phyloP scores from a whole-genome alignment of 257 asterid genomes.

The Euphrasia confusa region DNA sequence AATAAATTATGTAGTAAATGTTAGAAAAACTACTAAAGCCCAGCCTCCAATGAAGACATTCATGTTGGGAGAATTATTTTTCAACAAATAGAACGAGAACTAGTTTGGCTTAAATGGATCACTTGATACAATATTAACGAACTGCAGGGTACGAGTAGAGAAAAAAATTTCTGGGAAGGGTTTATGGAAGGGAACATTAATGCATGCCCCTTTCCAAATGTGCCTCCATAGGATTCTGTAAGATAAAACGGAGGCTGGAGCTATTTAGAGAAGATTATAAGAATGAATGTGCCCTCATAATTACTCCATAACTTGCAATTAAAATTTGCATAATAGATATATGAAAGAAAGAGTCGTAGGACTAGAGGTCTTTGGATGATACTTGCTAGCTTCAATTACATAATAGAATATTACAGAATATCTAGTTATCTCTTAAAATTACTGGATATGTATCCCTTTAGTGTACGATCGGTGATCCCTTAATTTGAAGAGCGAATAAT shows the following conservation, averaged over 20 bases:
- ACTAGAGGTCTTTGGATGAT: not conserved
- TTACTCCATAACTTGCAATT: not conserved
- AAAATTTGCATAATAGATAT: not conserved
- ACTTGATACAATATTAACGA: too few relatives aligned
- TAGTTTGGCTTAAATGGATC: too few relatives aligned
- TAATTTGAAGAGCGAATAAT: not conserved
- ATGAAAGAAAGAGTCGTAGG: not conserved
- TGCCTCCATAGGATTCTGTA: too few relatives aligned
- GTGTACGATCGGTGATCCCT: not conserved
- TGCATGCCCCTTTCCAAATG: too few relatives aligned
- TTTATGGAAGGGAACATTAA: too few relatives aligned
- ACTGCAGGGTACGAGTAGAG: too few relatives aligned
- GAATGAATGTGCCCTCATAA: not conserved
- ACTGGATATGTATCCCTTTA: not conserved
- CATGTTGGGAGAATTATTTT: too few relatives aligned
- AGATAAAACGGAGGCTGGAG: too few relatives aligned
- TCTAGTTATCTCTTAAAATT: not conserved
- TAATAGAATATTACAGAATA: too few relatives aligned
- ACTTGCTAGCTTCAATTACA: not conserved
- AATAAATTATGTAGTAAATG: not conserved
- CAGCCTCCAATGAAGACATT: too few relatives aligned
- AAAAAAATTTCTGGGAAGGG: too few relatives aligned
- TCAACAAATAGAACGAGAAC: too few relatives aligned
- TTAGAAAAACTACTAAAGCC: not conserved
- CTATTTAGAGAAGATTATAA: not conserved